Conservation (phyloP, 805 yeast species). For the Yamadazyma scolyti region DNA sequence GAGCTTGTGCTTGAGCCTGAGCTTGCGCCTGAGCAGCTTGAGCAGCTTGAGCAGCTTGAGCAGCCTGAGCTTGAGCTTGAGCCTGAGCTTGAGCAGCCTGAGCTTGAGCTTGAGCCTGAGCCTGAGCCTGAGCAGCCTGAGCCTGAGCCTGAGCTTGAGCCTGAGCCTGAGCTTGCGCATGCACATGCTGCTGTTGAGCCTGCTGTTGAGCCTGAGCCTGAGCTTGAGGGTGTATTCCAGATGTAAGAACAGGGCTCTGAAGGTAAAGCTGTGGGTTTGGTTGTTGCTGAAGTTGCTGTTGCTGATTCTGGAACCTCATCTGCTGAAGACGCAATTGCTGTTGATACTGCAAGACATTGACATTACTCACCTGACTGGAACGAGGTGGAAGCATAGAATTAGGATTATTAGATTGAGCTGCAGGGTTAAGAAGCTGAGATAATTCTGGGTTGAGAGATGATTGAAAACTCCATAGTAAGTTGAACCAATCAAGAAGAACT, state of each 20-base stretch:
- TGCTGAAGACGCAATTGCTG: conserved; percentile 22
- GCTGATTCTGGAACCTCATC: conserved; percentile 19
- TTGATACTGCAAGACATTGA: conserved; percentile 16
- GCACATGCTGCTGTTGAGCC: conserved; percentile 11
- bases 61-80: conserved; percentile 7
- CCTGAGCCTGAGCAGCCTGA: too few relatives aligned
- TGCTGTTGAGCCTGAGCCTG: conserved; percentile 9
- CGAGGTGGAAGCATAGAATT: conserved; percentile 11
- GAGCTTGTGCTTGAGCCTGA: conserved; percentile 5
- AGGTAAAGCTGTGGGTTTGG: conserved; percentile 13
- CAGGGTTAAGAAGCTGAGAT: conserved; percentile 15
- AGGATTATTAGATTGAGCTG: not conserved
- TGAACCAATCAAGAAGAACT: conserved; percentile 57
- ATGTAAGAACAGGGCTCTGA: conserved; percentile 14
- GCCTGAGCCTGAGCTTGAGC: conserved; percentile 11
- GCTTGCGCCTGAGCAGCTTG: too few relatives aligned
- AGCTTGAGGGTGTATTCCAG: conserved; percentile 7
- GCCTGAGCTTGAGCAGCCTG: conserved; percentile 1
- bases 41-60: too few relatives aligned
- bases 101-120: conserved; percentile 2
- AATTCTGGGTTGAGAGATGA: conserved; percentile 35
- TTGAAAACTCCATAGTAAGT: conserved; percentile 46
- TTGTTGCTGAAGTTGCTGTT: conserved; percentile 18
- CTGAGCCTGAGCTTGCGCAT: conserved; percentile 11
- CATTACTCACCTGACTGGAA: conserved; percentile 7